Conservation (phyloP, 257 asterid genomes). For the Lithospermum erythrorhizon region DNA sequence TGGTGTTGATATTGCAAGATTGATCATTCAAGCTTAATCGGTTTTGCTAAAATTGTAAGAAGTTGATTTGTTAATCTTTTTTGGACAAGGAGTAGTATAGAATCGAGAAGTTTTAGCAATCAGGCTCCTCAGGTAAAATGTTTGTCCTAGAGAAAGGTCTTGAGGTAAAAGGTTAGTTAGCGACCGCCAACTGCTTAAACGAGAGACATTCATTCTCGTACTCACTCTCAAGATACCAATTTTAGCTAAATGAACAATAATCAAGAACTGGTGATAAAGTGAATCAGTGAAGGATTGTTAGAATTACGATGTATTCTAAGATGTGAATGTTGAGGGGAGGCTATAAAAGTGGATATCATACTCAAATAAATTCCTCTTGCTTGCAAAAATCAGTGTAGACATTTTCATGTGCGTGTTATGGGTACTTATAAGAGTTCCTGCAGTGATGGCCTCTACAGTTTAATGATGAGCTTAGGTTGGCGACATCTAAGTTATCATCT, state of each 20-base stretch:
- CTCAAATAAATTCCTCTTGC: not conserved
- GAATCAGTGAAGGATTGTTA: not conserved
- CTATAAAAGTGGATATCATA: not conserved
- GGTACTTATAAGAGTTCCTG: not conserved
- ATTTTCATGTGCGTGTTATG: no score
- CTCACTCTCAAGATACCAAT: not conserved
- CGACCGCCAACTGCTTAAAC: not conserved
- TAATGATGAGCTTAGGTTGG: not conserved
- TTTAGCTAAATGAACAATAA: not conserved
- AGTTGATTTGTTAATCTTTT: no score
- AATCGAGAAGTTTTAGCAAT: not conserved
- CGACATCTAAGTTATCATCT: not conserved
- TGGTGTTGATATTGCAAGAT: not conserved
- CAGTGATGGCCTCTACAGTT: not conserved
- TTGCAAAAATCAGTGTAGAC: not conserved
- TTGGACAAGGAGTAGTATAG: no score
- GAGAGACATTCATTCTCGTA: not conserved
- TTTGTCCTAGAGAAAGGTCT: not conserved
- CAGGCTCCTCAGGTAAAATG: not conserved
- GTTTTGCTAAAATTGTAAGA: no score
- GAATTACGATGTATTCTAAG: not conserved
- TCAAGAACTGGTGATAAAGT: not conserved
- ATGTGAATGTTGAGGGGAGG: not conserved
- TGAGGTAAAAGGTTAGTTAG: not conserved
- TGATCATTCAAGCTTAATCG: not conserved